Percentiles rank a stretch among this genome's conserved stretches.
phyloP scores from a whole-genome alignment of 129 eudicot species.

The Glebionis coronaria region DNA sequence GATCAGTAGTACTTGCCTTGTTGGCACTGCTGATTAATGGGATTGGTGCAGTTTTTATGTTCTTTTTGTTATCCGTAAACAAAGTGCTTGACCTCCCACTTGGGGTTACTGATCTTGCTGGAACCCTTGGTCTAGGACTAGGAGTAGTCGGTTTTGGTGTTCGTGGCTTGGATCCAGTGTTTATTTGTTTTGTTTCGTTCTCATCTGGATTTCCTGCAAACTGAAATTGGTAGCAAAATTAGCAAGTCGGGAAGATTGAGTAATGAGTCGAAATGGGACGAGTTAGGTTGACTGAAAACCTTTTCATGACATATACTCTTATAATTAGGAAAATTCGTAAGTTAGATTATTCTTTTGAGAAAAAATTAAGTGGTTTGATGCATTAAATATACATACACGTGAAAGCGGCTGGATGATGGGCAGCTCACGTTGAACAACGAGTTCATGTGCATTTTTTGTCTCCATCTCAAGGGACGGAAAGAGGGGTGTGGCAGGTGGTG shows the following conservation, averaged over 20 bases:
- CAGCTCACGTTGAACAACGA: slow-evolving; percentile 60
- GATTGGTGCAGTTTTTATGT: slow-evolving; percentile 51
- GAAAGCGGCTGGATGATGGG: slow-evolving; percentile 71
- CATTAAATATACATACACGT: slow-evolving; percentile 37
- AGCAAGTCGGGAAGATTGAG: background rate
- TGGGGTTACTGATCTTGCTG: slow-evolving; percentile 50
- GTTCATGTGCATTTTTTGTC: slow-evolving; percentile 42
- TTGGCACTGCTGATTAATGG: slow-evolving; percentile 23
- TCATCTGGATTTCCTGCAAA: slow-evolving; percentile 63
- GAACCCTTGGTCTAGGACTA: slow-evolving; percentile 44
- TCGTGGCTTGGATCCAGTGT: slow-evolving; percentile 7
- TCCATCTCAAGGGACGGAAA: slow-evolving; percentile 87
- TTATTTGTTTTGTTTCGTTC: slow-evolving; percentile 23
- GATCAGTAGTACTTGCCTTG: slow-evolving; percentile 21
- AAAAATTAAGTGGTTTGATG: too few relatives aligned
- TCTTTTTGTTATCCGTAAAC: slow-evolving; percentile 46
- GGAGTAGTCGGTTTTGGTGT: slow-evolving; percentile 41
- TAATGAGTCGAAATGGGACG: background rate
- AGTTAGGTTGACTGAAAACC: background rate
- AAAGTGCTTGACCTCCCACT: slow-evolving; percentile 37
- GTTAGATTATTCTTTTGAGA: too few relatives aligned
- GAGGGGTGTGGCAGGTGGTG: slow-evolving; percentile 86
- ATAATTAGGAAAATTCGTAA: too few relatives aligned
- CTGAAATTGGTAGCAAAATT: slow-evolving; percentile 29
- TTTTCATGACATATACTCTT: background rate